Conservation (phyloP, 345 rosid genomes). For the Gossypium mustelinum region DNA sequence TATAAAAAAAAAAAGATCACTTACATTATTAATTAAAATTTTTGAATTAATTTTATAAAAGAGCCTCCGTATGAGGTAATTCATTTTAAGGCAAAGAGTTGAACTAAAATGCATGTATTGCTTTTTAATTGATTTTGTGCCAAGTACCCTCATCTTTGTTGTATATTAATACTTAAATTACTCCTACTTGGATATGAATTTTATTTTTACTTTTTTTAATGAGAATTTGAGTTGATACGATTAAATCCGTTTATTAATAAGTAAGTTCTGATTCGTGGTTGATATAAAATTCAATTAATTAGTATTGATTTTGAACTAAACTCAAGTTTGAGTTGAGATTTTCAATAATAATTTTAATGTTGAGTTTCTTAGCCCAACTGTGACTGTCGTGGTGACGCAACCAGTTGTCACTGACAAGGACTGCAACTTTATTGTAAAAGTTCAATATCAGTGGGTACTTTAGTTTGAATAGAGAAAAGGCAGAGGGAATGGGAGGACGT, state of each 20-base stretch:
- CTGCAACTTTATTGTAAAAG: background rate
- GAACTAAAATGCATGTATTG: background rate
- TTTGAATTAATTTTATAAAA: too few relatives aligned
- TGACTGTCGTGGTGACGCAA: background rate
- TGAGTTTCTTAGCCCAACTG: background rate
- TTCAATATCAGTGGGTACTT: background rate
- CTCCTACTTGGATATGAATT: background rate
- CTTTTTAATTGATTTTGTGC: background rate
- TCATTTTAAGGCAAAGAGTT: background rate
- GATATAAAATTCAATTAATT: too few relatives aligned
- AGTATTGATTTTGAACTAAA: too few relatives aligned
- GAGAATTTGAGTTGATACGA: too few relatives aligned
- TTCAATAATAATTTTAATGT: background rate
- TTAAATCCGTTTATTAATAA: too few relatives aligned
- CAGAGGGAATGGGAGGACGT: too few relatives aligned
- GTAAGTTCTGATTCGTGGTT: too few relatives aligned
- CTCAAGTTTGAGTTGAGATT: too few relatives aligned
- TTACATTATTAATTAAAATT: too few relatives aligned
- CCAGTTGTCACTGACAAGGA: background rate
- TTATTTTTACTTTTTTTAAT: too few relatives aligned
- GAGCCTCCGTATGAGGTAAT: background rate
- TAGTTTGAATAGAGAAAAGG: background rate
- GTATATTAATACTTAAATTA: background rate
- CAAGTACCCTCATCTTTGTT: background rate
- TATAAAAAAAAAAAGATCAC: too few relatives aligned